A percentile compares a stretch with the other conserved stretches of the same genome.
phyloP scores from a whole-genome alignment of 805 yeast genomes.

The Saccharomyces eubayanus region DNA sequence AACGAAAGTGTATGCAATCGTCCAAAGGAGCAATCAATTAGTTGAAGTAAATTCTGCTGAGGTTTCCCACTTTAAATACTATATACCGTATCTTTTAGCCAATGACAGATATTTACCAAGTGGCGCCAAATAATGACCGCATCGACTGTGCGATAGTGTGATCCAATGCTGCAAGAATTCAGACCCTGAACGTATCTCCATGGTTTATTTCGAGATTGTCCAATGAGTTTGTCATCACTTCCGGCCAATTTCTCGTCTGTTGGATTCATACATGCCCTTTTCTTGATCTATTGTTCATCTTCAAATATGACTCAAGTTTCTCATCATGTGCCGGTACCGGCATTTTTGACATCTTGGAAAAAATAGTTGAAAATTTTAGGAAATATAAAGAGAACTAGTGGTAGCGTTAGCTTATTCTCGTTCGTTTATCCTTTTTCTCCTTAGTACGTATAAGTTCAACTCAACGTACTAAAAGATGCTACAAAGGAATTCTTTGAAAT shows the following conservation, averaged over 20 bases:
- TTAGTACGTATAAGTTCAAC: not conserved
- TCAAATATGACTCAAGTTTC: not conserved
- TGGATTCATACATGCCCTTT: no score
- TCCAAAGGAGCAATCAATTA: no score
- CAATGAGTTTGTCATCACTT: not conserved
- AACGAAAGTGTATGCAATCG: no score
- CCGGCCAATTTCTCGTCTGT: not conserved
- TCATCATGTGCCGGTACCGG: slow-evolving; percentile 6
- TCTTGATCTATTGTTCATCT: not conserved
- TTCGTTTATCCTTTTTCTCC: not conserved
- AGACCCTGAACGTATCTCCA: no score
- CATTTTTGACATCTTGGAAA: not conserved
- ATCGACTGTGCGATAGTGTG: no score
- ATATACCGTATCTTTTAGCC: no score
- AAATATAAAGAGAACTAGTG: not conserved
- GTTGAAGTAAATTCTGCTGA: no score
- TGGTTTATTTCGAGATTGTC: no score
- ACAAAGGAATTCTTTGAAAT: slow-evolving; percentile 5
- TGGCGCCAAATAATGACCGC: no score
- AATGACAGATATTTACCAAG: no score
- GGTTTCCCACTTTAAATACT: no score
- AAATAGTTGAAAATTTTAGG: not conserved
- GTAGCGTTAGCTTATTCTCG: not conserved
- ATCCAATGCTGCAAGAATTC: not conserved
- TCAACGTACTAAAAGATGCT: slow-evolving; percentile 6